These are phyloP conservation scores for Pulveroboletus sp. DNA, from an alignment of 768 basidiomycete species.

Conservation along the genomic window DNA sequence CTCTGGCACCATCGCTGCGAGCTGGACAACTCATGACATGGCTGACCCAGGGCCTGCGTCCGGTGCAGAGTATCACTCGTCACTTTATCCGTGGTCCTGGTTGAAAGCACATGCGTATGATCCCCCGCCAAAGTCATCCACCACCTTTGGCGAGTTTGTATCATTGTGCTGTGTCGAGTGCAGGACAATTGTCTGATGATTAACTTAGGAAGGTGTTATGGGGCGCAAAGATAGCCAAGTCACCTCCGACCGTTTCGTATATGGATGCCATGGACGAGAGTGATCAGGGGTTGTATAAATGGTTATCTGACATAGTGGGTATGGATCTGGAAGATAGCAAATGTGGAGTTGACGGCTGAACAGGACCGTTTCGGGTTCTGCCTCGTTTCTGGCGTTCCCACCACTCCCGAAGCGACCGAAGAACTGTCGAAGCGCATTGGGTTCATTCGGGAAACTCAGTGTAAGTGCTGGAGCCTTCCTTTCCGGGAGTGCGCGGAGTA, in stretches of 20 bases:
- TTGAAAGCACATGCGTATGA: conserved; percentile 76
- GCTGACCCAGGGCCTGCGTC: conserved; percentile 19
- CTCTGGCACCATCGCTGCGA: not conserved
- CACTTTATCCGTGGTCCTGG: conserved; percentile 87
- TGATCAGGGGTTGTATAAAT: conserved; percentile 67
- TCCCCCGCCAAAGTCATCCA: conserved; percentile 41
- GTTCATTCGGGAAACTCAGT: conserved; percentile 86
- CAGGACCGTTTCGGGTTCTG: conserved; percentile 89
- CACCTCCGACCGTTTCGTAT: conserved; percentile 71
- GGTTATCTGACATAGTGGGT: conserved; percentile 77
- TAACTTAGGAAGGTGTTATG: conserved; percentile 62
- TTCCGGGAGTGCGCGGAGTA: conserved; percentile 11
- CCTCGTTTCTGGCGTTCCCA: conserved; percentile 76
- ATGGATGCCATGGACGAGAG: conserved; percentile 65
- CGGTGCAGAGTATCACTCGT: conserved; percentile 55
- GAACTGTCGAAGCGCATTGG: conserved; percentile 68
- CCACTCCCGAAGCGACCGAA: conserved; percentile 81
- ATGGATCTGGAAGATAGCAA: not conserved
- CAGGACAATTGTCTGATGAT: not conserved
- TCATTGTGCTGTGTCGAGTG: not conserved
- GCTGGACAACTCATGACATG: not conserved
- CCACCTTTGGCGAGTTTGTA: conserved; percentile 41
- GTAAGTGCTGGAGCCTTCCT: conserved; percentile 25
- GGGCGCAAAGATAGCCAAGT: conserved; percentile 69
- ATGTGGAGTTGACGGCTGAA: not conserved